Conservation (phyloP, 192 early-diverging fungal genomes). For the Coemansia sp. region DNA sequence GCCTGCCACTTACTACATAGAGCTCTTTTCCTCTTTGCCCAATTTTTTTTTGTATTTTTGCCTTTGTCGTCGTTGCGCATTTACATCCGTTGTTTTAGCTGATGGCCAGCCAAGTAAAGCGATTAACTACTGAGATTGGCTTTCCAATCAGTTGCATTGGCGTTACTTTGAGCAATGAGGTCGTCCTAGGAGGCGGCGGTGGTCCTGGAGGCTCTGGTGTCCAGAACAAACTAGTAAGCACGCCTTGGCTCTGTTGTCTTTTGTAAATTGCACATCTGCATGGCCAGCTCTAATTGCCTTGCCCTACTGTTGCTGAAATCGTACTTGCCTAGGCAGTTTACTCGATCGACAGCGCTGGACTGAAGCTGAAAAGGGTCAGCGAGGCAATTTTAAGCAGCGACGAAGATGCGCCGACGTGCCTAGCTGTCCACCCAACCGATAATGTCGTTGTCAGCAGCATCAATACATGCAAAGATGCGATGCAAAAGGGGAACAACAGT, state of each 20-base stretch:
- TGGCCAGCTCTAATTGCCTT: neutral
- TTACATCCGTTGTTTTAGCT: neutral
- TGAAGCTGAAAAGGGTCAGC: slow-evolving; percentile 23
- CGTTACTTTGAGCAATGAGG: slow-evolving; percentile 57
- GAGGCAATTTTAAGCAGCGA: slow-evolving; percentile 55
- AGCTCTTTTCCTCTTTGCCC: neutral
- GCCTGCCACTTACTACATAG: neutral
- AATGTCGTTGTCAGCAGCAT: slow-evolving; percentile 64
- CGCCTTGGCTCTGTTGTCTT: neutral
- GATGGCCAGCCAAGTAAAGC: slow-evolving; percentile 8
- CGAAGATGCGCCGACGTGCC: slow-evolving; percentile 83
- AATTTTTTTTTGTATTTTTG: neutral
- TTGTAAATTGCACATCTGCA: neutral
- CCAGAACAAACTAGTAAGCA: slow-evolving; percentile 80
- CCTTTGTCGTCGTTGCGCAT: neutral
- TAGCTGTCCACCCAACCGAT: slow-evolving; percentile 78
- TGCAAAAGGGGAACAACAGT: slow-evolving; percentile 68
- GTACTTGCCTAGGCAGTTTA: slow-evolving; percentile 51
- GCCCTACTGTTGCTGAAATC: slow-evolving; percentile 5
- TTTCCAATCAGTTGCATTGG: slow-evolving; percentile 64
- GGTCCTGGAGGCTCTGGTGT: slow-evolving; percentile 77
- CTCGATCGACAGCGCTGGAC: slow-evolving; percentile 42
- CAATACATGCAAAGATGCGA: slow-evolving; percentile 62
- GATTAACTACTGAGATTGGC: slow-evolving; percentile 47
- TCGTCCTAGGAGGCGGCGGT: slow-evolving; percentile 84